Evolutionary conservation across 352 stramenopile species (phyloP).

Genomic region (Globisporangium ultimum): DNA sequence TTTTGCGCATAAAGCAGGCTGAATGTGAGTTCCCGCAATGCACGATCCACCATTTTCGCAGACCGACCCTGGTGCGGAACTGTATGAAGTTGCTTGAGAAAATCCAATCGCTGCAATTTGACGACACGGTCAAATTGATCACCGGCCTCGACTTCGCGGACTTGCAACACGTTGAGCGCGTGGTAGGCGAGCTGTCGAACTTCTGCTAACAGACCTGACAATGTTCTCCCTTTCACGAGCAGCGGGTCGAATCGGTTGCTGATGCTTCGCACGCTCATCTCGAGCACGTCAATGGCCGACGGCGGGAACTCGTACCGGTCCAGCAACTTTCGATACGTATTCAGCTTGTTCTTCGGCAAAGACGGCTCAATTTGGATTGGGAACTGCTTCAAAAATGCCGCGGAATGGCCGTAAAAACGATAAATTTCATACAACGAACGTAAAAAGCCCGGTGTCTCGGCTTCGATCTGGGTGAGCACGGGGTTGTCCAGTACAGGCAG

Average conservation of each 20-base stretch:
- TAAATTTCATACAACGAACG: slow-evolving; percentile 70
- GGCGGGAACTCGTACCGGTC: slow-evolving; percentile 52
- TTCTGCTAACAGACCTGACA: slow-evolving; percentile 35
- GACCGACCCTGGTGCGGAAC: slow-evolving; percentile 25
- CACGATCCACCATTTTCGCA: slow-evolving; percentile 28
- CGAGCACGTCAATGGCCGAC: slow-evolving; percentile 66
- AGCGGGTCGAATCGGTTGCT: slow-evolving; percentile 61
- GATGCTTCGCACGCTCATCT: slow-evolving; percentile 36
- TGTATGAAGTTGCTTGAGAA: slow-evolving; percentile 31
- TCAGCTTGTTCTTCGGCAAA: slow-evolving; percentile 39
- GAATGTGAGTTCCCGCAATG: slow-evolving; percentile 48
- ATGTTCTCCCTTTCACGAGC: slow-evolving; percentile 26
- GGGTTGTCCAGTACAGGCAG: slow-evolving; percentile 60
- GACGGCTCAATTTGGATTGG: slow-evolving; percentile 28
- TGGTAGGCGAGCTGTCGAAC: slow-evolving; percentile 48
- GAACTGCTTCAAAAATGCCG: slow-evolving; percentile 46
- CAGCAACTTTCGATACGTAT: slow-evolving; percentile 54
- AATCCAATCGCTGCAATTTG: slow-evolving; percentile 20
- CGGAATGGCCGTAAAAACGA: slow-evolving; percentile 63
- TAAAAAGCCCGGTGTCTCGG: slow-evolving; percentile 38
- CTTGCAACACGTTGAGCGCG: slow-evolving; percentile 33
- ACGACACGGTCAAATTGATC: slow-evolving; percentile 17
- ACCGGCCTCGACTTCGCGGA: slow-evolving; percentile 35
- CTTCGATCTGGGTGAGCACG: slow-evolving; percentile 39
- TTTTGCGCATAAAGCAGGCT: slow-evolving; percentile 30